Evolutionary conservation across 306 rosid genomes (phyloP).

Genomic region (Dryas drummondii): DNA sequence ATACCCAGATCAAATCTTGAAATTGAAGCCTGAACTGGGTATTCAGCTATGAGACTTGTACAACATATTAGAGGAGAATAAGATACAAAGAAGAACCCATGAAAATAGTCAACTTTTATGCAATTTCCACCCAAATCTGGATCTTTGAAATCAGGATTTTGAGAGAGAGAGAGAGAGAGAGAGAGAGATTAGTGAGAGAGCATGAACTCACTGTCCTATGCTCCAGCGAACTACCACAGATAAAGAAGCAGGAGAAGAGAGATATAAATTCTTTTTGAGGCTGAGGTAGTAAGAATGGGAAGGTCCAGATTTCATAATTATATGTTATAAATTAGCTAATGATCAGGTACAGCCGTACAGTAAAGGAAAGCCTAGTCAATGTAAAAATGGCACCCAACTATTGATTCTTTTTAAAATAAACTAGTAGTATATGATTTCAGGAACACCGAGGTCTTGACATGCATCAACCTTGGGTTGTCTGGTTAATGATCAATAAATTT

Average conservation of each 20-base stretch:
- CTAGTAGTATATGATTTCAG: background rate
- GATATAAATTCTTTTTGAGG: background rate
- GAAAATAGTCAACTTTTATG: conserved; percentile 6
- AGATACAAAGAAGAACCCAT: conserved; percentile 4
- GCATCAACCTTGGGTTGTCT: conserved; percentile 25
- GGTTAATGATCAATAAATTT: background rate
- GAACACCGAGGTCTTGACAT: conserved; percentile 8
- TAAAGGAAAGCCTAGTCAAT: background rate
- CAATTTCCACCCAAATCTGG: conserved; percentile 14
- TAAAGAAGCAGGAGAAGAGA: conserved; percentile 19
- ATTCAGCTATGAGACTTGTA: conserved; percentile 20
- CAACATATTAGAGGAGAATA: conserved; percentile 13
- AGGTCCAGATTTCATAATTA: conserved; percentile 6
- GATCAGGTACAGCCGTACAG: conserved; percentile 29
- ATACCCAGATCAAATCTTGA: conserved; percentile 14
- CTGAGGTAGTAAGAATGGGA: conserved; percentile 6
- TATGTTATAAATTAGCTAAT: conserved; percentile 11
- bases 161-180: conserved; percentile 18
- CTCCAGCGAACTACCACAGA: conserved; percentile 32
- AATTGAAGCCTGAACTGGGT: conserved; percentile 14
- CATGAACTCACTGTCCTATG: conserved; percentile 15
- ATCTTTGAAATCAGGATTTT: conserved; percentile 14
- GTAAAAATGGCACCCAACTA: background rate
- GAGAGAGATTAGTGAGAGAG: conserved; percentile 6
- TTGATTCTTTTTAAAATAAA: conserved; percentile 12